A percentile compares a stretch with the other conserved stretches of the same genome.
phyloP scores from a whole-genome alignment of 371 early-diverging fungal species.

The Rhizopus stolonifer region DNA sequence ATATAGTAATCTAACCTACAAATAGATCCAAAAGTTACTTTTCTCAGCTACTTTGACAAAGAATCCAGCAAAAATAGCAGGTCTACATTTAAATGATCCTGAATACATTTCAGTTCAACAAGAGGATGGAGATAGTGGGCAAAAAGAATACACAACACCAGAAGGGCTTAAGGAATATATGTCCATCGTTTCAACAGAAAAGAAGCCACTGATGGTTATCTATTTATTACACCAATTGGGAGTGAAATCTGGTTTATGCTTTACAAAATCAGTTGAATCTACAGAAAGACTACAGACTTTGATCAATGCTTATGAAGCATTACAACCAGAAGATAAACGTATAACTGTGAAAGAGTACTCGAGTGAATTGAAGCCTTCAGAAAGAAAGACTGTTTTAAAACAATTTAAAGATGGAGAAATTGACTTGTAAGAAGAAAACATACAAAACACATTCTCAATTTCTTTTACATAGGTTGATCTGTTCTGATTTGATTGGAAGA shows the following conservation, averaged over 20 bases:
- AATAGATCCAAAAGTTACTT: conserved; percentile 78
- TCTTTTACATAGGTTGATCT: conserved; percentile 62
- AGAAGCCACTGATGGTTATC: conserved; percentile 77
- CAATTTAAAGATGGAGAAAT: conserved; percentile 73
- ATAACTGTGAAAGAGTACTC: conserved; percentile 77
- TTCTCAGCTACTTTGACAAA: conserved; percentile 94
- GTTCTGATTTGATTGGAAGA: conserved; percentile 93
- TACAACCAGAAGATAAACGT: conserved; percentile 25
- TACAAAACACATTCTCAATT: background rate
- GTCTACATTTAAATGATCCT: conserved; percentile 76
- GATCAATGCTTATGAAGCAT: conserved; percentile 55
- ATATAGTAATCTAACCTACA: background rate
- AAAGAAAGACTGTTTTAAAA: conserved; percentile 67
- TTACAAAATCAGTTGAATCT: conserved; percentile 87
- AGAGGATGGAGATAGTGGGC: conserved; percentile 34
- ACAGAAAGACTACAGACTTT: conserved; percentile 77
- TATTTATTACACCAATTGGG: conserved; percentile 70
- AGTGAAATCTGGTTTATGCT: conserved; percentile 75
- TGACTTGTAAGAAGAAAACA: conserved; percentile 37
- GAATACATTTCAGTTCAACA: conserved; percentile 69
- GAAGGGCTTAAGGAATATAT: conserved; percentile 70
- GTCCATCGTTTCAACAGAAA: conserved; percentile 57
- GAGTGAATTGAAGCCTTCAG: conserved; percentile 72
- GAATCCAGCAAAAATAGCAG: conserved; percentile 90
- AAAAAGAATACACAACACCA: conserved; percentile 60